Conservation (phyloP, 2,329 filamentous ascomycete genomes). For the Xylaria sp. region DNA sequence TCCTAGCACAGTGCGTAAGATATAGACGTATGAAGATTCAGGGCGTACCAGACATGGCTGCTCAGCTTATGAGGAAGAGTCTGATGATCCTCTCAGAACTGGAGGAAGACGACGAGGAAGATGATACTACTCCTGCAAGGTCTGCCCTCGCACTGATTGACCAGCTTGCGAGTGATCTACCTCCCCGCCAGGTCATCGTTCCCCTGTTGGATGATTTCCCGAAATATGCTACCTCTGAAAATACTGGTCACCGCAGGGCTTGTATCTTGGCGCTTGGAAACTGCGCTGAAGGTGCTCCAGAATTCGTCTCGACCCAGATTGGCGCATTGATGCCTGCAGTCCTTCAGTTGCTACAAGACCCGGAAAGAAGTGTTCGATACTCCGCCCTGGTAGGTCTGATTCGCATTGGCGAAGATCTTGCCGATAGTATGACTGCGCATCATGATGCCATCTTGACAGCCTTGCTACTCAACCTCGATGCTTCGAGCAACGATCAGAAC, state of each 20-base stretch:
- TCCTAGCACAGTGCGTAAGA: constrained; percentile 90
- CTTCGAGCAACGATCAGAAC: constrained; percentile 74
- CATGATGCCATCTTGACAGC: constrained; percentile 86
- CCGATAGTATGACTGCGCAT: constrained; percentile 86
- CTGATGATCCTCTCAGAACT: constrained; percentile 92
- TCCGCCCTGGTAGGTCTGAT: constrained; percentile 89
- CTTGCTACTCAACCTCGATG: constrained; percentile 87
- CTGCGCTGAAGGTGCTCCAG: constrained; percentile 94
- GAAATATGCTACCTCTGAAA: constrained; percentile 77
- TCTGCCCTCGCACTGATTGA: constrained; percentile 89
- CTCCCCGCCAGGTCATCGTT: constrained; percentile 92
- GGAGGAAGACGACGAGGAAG: constrained; percentile 80
- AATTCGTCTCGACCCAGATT: constrained; percentile 96
- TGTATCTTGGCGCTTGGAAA: constrained; percentile 92
- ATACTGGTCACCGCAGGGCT: constrained; percentile 85
- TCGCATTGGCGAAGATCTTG: constrained; percentile 90
- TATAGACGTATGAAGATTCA: constrained; percentile 97
- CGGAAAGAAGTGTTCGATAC: constrained; percentile 84
- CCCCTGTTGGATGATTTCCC: constrained; percentile 89
- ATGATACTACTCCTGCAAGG: constrained; percentile 85
- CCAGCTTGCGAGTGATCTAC: constrained; percentile 85
- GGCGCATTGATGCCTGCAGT: constrained; percentile 86
- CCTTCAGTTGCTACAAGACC: constrained; percentile 83
- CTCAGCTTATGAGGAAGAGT: constrained; percentile 86
- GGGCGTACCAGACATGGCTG: constrained; percentile 82